Evolutionary conservation across 2,329 filamentous ascomycete species (phyloP), one percentile per base, ranked within the genome.

Genomic region (Aspergillus ochraceus): DNA sequence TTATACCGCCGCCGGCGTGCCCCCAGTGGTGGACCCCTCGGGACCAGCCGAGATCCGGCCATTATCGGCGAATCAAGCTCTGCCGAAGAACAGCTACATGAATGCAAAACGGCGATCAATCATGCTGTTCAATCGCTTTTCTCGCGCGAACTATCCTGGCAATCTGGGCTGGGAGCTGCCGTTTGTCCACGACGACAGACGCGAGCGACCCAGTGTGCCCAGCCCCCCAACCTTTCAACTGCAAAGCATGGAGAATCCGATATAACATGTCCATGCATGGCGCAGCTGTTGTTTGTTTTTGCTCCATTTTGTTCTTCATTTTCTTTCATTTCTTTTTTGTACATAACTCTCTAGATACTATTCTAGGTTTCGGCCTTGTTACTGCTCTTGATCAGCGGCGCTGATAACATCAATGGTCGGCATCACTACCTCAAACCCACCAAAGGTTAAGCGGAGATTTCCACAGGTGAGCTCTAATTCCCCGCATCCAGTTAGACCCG

Each of bases 91-190:
- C 24, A 55, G 53, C 42, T 55, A 29, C 19, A 17, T 49, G 17
- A 55, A 55, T 20, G 26, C 42, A 4, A 55, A 47, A 17, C 53
- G 53, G 8, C 39, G 53, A 29, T 55, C 53, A 8, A 42, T 55
- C 2, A 49, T 55, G 53, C 8, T 55, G 12, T 55, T 47, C 4
- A 55, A 55, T 29, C 53, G 53, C 39, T 55, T 55, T 42, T 55
- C 53, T 6, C 53, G 53, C 17, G 17, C 39, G 26, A 55, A 55
- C 42, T 49, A 47, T 30, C 53, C 53, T 8, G 42, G n/a, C 9
- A 30, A 49, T 22, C 17, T 55, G 3, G 53, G 53, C 20, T 55
- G 53, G 53, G 42, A 55, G 24, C 11, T 55, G 12, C 26, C 53
- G 9, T 22, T 14, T 14, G 24, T 29, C 29, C 12, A 30, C 12